These are phyloP conservation scores for Rutstroemia sp. DNA, from an alignment of 2,329 filamentous ascomycete species.

Conservation along the genomic window DNA sequence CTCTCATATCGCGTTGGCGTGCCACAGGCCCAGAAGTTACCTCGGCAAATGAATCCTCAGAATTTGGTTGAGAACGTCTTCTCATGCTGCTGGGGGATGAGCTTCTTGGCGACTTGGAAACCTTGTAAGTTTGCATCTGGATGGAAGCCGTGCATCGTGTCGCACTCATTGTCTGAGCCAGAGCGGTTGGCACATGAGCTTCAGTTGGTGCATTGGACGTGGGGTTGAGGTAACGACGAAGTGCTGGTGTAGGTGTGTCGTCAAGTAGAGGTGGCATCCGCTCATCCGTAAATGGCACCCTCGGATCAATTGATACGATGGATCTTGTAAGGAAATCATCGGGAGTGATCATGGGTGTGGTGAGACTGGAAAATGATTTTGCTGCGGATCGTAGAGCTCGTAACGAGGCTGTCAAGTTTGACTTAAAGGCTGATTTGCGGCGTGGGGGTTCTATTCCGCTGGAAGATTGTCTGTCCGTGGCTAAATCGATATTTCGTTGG, in stretches of 20 bases:
- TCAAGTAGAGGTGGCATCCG: slow-evolving; percentile 54
- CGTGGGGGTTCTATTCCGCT: slow-evolving; percentile 12
- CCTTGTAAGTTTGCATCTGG: slow-evolving; percentile 63
- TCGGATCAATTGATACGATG: slow-evolving; percentile 59
- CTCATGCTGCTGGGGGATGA: slow-evolving; percentile 33
- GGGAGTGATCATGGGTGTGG: slow-evolving; percentile 55
- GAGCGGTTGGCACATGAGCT: slow-evolving; percentile 29
- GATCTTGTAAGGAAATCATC: slow-evolving; percentile 62
- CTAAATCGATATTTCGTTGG: slow-evolving; percentile 21
- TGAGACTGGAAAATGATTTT: slow-evolving; percentile 54
- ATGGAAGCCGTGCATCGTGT: slow-evolving; percentile 57
- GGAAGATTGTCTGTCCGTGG: slow-evolving; percentile 12
- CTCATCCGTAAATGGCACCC: slow-evolving; percentile 61
- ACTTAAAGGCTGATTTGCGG: slow-evolving; percentile 50
- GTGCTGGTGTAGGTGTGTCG: slow-evolving; percentile 57
- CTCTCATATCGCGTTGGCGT: slow-evolving; percentile 60
- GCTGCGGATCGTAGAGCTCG: slow-evolving; percentile 56
- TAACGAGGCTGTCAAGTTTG: slow-evolving; percentile 60
- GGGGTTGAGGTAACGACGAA: slow-evolving; percentile 62
- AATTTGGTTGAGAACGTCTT: slow-evolving; percentile 21
- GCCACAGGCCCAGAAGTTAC: slow-evolving; percentile 36
- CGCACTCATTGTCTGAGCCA: slow-evolving; percentile 29
- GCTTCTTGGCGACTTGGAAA: slow-evolving; percentile 25
- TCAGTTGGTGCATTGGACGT: slow-evolving; percentile 44
- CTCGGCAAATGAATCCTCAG: slow-evolving; percentile 28